Conservation (phyloP, 768 basidiomycete genomes). For the Xerocomellus chrysenteron region DNA sequence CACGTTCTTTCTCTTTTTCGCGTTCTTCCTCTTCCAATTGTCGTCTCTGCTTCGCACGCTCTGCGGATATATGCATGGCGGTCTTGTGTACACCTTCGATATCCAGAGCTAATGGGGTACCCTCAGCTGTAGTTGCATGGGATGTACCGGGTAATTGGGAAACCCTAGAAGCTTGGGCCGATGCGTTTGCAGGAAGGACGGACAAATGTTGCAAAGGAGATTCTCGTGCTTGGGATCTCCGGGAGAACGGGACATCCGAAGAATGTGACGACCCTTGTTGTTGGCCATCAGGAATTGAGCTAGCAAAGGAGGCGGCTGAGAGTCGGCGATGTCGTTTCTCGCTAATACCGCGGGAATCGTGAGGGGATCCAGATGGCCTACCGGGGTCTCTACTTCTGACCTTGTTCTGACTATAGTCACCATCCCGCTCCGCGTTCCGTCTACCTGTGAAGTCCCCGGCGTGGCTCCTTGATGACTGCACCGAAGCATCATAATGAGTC, state of each 20-base stretch:
- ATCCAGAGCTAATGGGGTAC: constrained; percentile 37
- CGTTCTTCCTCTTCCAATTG: constrained; percentile 84
- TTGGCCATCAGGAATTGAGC: constrained; percentile 21
- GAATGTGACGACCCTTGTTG: constrained; percentile 20
- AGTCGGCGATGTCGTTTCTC: constrained; percentile 25
- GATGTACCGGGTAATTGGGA: constrained; percentile 47
- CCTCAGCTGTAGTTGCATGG: constrained; percentile 42
- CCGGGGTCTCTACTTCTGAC: constrained; percentile 17
- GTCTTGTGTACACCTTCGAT: constrained; percentile 70
- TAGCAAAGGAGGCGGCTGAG: constrained; percentile 22
- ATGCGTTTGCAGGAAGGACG: constrained; percentile 17
- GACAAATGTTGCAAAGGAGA: constrained; percentile 38
- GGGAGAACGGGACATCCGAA: constrained; percentile 19
- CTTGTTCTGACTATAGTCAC: constrained; percentile 21
- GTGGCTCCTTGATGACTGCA: constrained; percentile 19
- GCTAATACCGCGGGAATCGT: constrained; percentile 16
- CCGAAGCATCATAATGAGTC: constrained; percentile 10
- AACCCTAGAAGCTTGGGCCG: constrained; percentile 14
- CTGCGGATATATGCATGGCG: constrained; percentile 82
- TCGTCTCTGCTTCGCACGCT: constrained; percentile 74
- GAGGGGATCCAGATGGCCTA: constrained; percentile 9
- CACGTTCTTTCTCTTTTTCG: constrained; percentile 77
- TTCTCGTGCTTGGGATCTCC: constrained; percentile 45
- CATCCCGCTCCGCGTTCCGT: constrained; percentile 21
- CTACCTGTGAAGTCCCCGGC: constrained; percentile 17